Evolutionary conservation across 2,329 filamentous ascomycete species (phyloP), one percentile per base, ranked within the genome.

Genomic region (Sordariomycetes sp.): DNA sequence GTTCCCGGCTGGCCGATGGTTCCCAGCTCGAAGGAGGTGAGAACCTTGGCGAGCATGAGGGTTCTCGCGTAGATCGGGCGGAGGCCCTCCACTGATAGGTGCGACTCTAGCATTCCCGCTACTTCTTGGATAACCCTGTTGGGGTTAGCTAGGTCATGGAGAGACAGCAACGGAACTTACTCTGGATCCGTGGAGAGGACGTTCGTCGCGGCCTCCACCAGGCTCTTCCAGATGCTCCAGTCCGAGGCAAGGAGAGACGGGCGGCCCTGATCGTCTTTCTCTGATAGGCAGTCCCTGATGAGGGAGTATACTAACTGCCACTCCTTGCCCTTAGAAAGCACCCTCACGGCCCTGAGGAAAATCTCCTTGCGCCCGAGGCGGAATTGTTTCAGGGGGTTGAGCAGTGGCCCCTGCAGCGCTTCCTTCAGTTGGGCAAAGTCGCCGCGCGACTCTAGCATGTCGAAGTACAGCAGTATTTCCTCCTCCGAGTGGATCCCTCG

Each of bases 391-490:
- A 76, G 63, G 0, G 76, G 77, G 0, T 72, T 73, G 10, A 78
- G 71, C 0, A 71, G 62, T 0, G 72, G 67, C 51, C 75, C 74
- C 3, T 64, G 59, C 0, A 76, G 64, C 8, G 74, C 67, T 43
- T 73, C 72, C 1, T 71, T 60, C 59, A 72, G 74, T 51, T 78
- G 76, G 0, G 71, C 71, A 0, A 67, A 64, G 1, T 70, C 70
- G 0, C 74, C 77, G 11, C 79, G 75, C 3, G 69, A 70, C 34
- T 74, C 70, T 0, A 78, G 65, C 24, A 81, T 71, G 1, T 75
- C 71, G 60, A 79, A 81, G 20, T 79, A 72, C 2, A 81, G 70
- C 0, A 77, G 68, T 2, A 78, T 71, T 60, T 81, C 79, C 59
- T 81, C 76, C 60, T 81, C 79, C 0, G 72, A 72, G 46, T 71